Base-by-base conservation (phyloP, 352 stramenopile species). In the Pythium pyrilobum region DNA sequence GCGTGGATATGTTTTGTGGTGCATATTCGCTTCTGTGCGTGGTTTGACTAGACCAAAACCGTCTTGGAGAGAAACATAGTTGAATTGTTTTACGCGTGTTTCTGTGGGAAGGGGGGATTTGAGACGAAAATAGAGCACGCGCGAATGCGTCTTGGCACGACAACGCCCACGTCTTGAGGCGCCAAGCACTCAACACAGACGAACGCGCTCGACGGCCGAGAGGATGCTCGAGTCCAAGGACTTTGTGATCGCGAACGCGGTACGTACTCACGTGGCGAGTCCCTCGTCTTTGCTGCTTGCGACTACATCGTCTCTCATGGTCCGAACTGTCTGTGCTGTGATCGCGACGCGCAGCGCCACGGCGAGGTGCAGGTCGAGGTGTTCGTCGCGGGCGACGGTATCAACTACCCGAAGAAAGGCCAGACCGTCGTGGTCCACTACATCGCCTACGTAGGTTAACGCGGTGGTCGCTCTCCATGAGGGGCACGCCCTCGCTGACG, bases 391-490 rank as follows among this genome's bases (percentile, higher is more conserved):
- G 88, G 88, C n/a, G 85, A 96, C 64, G 87, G 87, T 5, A 79
- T 95, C 59, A 96, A 93, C 56, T 96, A 96, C 62, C 87, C 87
- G 12, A 88, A 78, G 36, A 90, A 89, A 57, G 87, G 87, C 8
- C 79, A 95, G 29, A 93, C 76, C 23, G 85, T 96, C 9, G 74
- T 89, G 12, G 68, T 96, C 16, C 87, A 96, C 69, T 96, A 96
- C 66, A 96, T 69, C 1, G 85, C 76, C 49, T 96, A 92, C 47
- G 73, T 96, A 65, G 39, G 81, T 63, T 0, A 8, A 37, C 6
- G 29, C 13, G 29, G 11, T 42, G 18, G n/a, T 29, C 15, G 2
- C 20, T 40, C 15, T 51, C 18, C 12, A 20, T 31, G 1, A 29
- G 10, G 4, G 6, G 28, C 11, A 18, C 21, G 16, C 12, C 13